A percentile compares a stretch with the other conserved stretches of the same genome.
These are phyloP conservation scores for Alternaria dauci DNA, from an alignment of 2,329 filamentous ascomycete species.

Conservation along the genomic window DNA sequence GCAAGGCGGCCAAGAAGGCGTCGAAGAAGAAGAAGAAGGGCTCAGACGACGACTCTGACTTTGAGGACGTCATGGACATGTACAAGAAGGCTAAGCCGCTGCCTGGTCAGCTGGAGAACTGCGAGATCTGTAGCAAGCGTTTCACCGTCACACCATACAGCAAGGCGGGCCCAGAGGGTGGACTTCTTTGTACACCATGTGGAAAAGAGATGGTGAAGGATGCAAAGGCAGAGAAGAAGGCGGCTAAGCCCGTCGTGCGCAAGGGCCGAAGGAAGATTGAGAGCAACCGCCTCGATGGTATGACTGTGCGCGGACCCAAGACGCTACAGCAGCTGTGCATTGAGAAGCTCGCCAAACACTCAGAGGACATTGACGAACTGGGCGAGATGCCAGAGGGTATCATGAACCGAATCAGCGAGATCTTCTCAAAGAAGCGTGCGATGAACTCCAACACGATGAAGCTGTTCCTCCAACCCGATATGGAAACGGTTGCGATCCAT, in stretches of 20 bases:
- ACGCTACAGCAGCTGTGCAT: conserved; percentile 71
- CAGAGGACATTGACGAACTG: conserved; percentile 70
- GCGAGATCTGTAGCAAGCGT: conserved; percentile 82
- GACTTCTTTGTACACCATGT: conserved; percentile 84
- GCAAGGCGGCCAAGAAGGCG: conserved; percentile 61
- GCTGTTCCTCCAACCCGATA: conserved; percentile 61
- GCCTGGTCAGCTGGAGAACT: conserved; percentile 90
- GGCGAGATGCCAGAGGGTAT: conserved; percentile 67
- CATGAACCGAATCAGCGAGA: conserved; percentile 67
- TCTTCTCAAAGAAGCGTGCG: conserved; percentile 69
- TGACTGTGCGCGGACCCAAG: conserved; percentile 71
- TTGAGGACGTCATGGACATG: conserved; percentile 61
- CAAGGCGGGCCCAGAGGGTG: conserved; percentile 80
- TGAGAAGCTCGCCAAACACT: conserved; percentile 69
- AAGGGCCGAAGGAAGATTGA: conserved; percentile 77
- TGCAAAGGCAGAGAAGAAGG: conserved; percentile 67
- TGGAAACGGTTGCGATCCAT: conserved; percentile 66
- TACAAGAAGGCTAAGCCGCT: conserved; percentile 66
- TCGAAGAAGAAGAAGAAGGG: conserved; percentile 54
- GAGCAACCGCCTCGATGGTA: conserved; percentile 84
- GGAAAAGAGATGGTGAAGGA: conserved; percentile 76
- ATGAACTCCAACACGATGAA: conserved; percentile 61
- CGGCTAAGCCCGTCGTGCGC: conserved; percentile 64
- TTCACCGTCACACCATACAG: conserved; percentile 95
- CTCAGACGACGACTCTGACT: conserved; percentile 55